Base-by-base conservation (phyloP, 371 early-diverging fungal species). In the Batkoa obscura region DNA sequence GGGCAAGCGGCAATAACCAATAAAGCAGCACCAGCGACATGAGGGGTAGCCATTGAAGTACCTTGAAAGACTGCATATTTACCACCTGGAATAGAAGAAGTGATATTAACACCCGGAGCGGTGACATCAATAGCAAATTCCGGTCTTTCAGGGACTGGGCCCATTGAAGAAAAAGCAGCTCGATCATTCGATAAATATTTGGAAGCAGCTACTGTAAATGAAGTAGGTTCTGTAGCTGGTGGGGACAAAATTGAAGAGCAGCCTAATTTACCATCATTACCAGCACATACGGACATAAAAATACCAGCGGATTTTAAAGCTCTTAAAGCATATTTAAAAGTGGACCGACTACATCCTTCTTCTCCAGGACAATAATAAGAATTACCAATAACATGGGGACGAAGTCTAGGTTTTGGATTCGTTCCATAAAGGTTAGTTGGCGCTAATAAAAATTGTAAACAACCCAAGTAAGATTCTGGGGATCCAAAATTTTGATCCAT, bases 41-140 rank as follows among this genome's bases (percentile, higher is more conserved):
- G 86, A 6, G 90, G 88, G 17, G 75, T 67, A 4, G 88, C 85
- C 88, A 88, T 88, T 1, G 69, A 68, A 0, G 74, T 74, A 6
- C 76, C 76, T 17, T 64, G n/a, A 9, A 41, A 45, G n/a, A 33
- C 55, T 13, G 55, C 55, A 43, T 31, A 43, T 45, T 43, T 13
- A 45, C 31, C 12, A 8, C 55, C 55, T 12, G 6, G 17, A 64
- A 62, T 49, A 66, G 55, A 64, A 47, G n/a, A 68, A 59, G 59
- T 66, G 61, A 23, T 66, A 62, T 51, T 55, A 30, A 53, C 52
- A 67, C 42, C 70, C 56, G 59, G 64, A 58, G 38, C 66, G 67
- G 62, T 66, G 3, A 51, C 0, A 37, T 51, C 38, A 9, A 51
- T 37, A 23, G 52, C 12, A 30, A 35, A 35, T 8, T 35, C 15